Evolutionary conservation across 257 asterid species (phyloP), one percentile per base, ranked within the genome.

Genomic region (Linderniella brevidens): DNA sequence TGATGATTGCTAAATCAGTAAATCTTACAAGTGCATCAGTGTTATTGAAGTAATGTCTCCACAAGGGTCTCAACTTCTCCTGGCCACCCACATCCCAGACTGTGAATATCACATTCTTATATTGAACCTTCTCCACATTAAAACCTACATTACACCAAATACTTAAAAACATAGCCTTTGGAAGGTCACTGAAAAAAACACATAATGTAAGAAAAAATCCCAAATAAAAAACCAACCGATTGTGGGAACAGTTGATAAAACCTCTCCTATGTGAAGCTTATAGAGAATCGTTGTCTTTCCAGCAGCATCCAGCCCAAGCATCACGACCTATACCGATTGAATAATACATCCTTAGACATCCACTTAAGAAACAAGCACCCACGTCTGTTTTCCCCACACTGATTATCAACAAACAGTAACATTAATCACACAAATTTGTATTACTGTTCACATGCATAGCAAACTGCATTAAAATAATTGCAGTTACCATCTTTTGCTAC

Each of bases 251-350:
- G 99, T 90, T 29, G 99, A 90, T 59, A 90, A 65, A 70, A 85
- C 93, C 74, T 90, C 99, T 48, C 99, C 96, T 55, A 90, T 79
- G 70, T 90, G 96, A 73, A 90, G 86, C 70, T 90, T 90, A 64
- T 90, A 85, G 44, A 90, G 77, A 54, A 90, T 85, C 5, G 99
- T 90, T 59, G 99, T 90, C 86, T 90, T 90, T 48, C 99, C 99
- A 73, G 99, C 99, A 46, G 96, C 96, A 68, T 90, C 99, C 56
- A 90, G 78, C 44, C 99, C 99, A 61, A 90, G 94, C 99, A 85
- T 90, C 62, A 90, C 96, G 68, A 90, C 99, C 99, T 90, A 54
- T 39, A 37, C 35, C 57, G 61, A 55, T 48, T 16, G 20, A 18
- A 13, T 3, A 48, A 10, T 6, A n/a, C 18, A 8, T 9, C 3